Percentiles rank a stretch among this genome's conserved stretches.
phyloP scores from a whole-genome alignment of 2,329 filamentous ascomycete species.

The Lachnellula arida region DNA sequence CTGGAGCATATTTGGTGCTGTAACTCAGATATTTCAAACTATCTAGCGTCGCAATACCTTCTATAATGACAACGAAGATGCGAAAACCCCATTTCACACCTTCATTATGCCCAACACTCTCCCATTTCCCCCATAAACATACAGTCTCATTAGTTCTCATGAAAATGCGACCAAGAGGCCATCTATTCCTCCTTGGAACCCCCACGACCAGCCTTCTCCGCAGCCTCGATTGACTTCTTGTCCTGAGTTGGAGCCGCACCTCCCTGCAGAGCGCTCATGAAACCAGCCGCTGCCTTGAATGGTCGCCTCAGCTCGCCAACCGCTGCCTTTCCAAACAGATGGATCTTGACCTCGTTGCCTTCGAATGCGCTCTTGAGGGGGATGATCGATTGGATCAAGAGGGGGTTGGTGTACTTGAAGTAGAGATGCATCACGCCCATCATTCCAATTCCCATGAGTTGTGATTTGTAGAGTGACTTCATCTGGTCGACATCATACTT shows the following conservation, averaged over 20 bases:
- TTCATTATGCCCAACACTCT: background rate
- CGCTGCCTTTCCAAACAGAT: slow-evolving; percentile 82
- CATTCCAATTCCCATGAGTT: slow-evolving; percentile 96
- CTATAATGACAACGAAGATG: slow-evolving; percentile 5
- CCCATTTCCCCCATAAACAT: background rate
- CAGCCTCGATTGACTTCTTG: slow-evolving; percentile 79
- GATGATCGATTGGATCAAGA: slow-evolving; percentile 97
- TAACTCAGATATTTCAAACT: background rate
- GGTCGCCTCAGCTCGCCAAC: slow-evolving; percentile 89
- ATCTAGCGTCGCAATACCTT: background rate
- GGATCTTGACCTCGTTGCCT: slow-evolving; percentile 93
- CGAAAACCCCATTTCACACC: background rate
- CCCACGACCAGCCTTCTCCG: slow-evolving; percentile 69
- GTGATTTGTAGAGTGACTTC: slow-evolving; percentile 77
- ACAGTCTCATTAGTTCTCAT: background rate
- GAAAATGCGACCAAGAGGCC: background rate
- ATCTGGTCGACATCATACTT: slow-evolving; percentile 90
- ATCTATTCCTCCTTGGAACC: slow-evolving; percentile 66
- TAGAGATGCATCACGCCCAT: slow-evolving; percentile 99
- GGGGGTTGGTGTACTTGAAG: slow-evolving; percentile 99
- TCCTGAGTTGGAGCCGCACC: slow-evolving; percentile 74
- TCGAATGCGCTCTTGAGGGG: slow-evolving; percentile 94
- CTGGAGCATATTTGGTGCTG: background rate
- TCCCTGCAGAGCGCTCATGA: slow-evolving; percentile 75
- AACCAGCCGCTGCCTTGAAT: slow-evolving; percentile 80